phyloP scores from a whole-genome alignment of 495 filamentous ascomycete genomes.

The Penicillium subrubescens region DNA sequence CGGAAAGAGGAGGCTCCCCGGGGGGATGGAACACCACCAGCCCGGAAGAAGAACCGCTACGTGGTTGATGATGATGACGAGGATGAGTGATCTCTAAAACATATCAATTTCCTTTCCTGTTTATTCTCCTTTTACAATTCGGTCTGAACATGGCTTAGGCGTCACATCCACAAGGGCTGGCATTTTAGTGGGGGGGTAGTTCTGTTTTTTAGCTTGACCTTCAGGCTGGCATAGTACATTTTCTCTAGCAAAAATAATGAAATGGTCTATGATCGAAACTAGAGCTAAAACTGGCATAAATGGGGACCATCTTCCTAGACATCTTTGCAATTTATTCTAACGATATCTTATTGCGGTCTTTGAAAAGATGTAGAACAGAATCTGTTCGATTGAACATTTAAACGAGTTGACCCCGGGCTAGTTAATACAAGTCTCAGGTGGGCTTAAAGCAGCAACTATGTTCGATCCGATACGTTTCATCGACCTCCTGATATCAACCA shows the following conservation, averaged over 20 bases:
- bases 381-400: no score
- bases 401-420: no score
- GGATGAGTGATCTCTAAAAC: constrained; percentile 33
- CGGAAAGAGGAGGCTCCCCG: constrained; percentile 26
- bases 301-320: no score
- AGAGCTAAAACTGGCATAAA: not conserved
- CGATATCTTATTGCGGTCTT: no score
- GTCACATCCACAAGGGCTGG: constrained; percentile 14
- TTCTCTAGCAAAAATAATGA: constrained; percentile 30
- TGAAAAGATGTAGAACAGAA: no score
- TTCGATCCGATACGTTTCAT: not conserved
- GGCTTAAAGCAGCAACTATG: no score
- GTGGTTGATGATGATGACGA: constrained; percentile 51
- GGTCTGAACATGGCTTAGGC: constrained; percentile 14
- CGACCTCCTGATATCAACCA: not conserved
- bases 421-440: no score
- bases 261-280: constrained; percentile 22
- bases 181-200: constrained; percentile 1
- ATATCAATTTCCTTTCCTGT: not conserved
- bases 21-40: constrained; percentile 37
- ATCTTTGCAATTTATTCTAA: no score
- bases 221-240: constrained; percentile 7
- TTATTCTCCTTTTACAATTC: constrained; percentile 8
- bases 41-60: constrained; percentile 49
- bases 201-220: constrained; percentile 2